Evolutionary conservation across 805 yeast genomes (phyloP).

Genomic region (Wilhelminamyces savonicus): DNA sequence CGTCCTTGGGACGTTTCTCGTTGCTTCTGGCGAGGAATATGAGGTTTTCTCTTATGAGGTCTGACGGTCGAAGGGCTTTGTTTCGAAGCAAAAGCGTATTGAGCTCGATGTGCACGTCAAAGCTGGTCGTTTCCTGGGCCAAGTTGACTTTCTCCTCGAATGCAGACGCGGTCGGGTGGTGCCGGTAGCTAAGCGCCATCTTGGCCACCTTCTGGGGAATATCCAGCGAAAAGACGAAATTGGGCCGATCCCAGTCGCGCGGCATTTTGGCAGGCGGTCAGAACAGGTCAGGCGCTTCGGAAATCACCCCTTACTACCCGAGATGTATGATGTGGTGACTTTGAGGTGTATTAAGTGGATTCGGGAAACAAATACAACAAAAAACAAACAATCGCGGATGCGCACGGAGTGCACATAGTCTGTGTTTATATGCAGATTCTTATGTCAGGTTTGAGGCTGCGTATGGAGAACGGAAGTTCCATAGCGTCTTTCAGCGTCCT

Average conservation of each 20-base stretch:
- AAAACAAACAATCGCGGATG: no score
- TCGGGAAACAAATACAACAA: no score
- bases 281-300: no score
- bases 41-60: conserved; percentile 26
- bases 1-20: background rate
- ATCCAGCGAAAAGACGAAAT: conserved; percentile 32
- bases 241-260: conserved; percentile 29
- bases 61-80: conserved; percentile 21
- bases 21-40: conserved; percentile 24
- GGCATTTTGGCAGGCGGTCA: conserved; percentile 1
- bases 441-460: no score
- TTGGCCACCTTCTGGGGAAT: conserved; percentile 19
- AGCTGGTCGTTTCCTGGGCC: conserved; percentile 8
- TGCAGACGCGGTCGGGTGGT: conserved; percentile 8
- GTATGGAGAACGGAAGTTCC: no score
- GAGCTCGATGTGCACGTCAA: conserved; percentile 27
- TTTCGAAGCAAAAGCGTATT: conserved; percentile 29
- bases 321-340: no score
- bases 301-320: no score
- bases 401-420: no score
- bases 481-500: no score
- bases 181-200: conserved; percentile 5
- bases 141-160: conserved; percentile 3
- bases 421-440: no score
- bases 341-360: no score